Evolutionary conservation across 1,284 basidiomycete species (phyloP).

Genomic region (Rhizoctonia solani): DNA sequence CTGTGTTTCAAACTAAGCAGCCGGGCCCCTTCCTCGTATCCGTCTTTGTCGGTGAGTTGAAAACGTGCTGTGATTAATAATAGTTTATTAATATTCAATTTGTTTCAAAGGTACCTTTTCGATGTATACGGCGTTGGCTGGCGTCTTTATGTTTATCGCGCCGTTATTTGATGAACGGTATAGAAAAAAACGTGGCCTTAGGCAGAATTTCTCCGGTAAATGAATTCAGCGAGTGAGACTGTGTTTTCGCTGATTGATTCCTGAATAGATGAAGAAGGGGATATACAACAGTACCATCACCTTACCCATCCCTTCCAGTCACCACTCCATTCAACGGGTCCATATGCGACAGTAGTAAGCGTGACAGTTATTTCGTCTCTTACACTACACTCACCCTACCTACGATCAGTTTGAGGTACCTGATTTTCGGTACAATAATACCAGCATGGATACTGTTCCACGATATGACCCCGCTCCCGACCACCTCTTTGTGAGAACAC

Average conservation of each 20-base stretch:
- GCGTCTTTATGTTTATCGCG: constrained; percentile 12
- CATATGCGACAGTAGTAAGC: constrained; percentile 18
- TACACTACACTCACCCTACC: not conserved
- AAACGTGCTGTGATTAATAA: not conserved
- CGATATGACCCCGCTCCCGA: constrained; percentile 16
- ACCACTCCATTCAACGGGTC: constrained; percentile 1
- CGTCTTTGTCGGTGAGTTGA: constrained; percentile 26
- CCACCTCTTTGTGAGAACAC: not conserved
- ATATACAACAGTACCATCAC: not conserved
- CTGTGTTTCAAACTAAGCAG: constrained; percentile 7
- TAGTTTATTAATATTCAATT: not conserved
- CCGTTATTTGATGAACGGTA: constrained; percentile 23
- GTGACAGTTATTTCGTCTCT: not conserved
- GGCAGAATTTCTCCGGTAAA: not conserved
- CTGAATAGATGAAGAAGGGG: not conserved
- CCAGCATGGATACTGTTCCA: constrained; percentile 2
- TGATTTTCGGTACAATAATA: constrained; percentile 2
- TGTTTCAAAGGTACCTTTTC: constrained; percentile 20
- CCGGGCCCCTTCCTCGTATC: constrained; percentile 18
- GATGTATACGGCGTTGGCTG: constrained; percentile 25
- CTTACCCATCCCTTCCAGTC: not conserved
- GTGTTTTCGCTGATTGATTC: not conserved
- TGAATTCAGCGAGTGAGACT: not conserved
- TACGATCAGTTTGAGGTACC: constrained; percentile 7
- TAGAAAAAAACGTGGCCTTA: constrained; percentile 1